phyloP scores from a whole-genome alignment of 2,329 filamentous ascomycete species.

The Helminthosporium solani region DNA sequence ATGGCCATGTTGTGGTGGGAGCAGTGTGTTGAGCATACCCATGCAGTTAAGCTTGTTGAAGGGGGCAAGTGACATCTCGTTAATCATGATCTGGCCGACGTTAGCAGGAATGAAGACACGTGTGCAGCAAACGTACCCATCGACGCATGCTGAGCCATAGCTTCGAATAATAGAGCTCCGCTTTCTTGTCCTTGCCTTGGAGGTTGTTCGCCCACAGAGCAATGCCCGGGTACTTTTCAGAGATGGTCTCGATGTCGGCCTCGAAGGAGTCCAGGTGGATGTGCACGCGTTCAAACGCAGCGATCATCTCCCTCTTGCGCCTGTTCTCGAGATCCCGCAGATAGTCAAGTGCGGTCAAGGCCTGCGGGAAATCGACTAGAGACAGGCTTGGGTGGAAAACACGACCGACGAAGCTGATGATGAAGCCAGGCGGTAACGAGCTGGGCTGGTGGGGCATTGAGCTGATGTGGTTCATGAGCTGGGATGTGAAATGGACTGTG shows the following conservation, averaged over 20 bases:
- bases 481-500: conserved; percentile 51
- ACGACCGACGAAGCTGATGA: conserved; percentile 61
- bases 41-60: conserved; percentile 67
- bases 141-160: conserved; percentile 62
- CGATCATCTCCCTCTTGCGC: conserved; percentile 58
- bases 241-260: conserved; percentile 50
- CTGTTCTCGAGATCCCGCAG: conserved; percentile 63
- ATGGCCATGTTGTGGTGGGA: conserved; percentile 54
- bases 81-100: conserved; percentile 57
- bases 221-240: conserved; percentile 55
- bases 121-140: conserved; percentile 53
- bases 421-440: conserved; percentile 62
- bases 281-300: conserved; percentile 56
- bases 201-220: conserved; percentile 57
- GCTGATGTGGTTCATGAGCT: conserved; percentile 58
- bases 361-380: conserved; percentile 65
- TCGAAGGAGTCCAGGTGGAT: conserved; percentile 52
- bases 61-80: conserved; percentile 62
- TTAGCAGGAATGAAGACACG: conserved; percentile 3
- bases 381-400: conserved; percentile 59
- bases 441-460: conserved; percentile 61
- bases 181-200: conserved; percentile 44
- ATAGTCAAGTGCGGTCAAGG: conserved; percentile 66
- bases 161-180: conserved; percentile 54
- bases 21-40: conserved; percentile 67